Percentiles rank a stretch among this genome's conserved stretches.
Conservation (phyloP, 371 early-diverging fungal species). For the Actinomortierella wolfii region DNA sequence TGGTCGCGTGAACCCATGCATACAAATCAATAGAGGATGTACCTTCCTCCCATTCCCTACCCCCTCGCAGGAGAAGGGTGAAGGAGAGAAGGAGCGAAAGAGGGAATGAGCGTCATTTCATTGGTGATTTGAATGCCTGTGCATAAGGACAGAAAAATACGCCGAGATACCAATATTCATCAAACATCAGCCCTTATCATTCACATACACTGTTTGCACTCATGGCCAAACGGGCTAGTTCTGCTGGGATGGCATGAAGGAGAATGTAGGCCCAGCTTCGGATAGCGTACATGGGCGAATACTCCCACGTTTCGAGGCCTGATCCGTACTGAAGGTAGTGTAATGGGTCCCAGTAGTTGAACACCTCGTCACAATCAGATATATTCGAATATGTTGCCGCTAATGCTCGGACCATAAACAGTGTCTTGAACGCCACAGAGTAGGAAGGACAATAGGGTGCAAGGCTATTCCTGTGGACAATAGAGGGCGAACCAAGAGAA, state of each 20-base stretch:
- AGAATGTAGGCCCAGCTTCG: constrained; percentile 85
- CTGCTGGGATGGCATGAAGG: constrained; percentile 61
- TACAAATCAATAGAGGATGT: neutral
- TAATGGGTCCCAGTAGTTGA: constrained; percentile 95
- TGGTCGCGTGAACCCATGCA: neutral
- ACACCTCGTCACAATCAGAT: constrained; percentile 93
- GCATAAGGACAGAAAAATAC: no score
- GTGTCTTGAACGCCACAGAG: constrained; percentile 59
- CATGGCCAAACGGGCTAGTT: constrained; percentile 51
- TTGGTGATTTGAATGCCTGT: no score
- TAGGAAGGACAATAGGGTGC: constrained; percentile 54
- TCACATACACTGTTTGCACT: constrained; percentile 57
- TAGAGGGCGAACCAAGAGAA: neutral
- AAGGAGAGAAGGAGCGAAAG: neutral
- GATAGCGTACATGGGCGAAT: constrained; percentile 86
- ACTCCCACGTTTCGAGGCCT: constrained; percentile 97
- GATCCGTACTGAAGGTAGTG: constrained; percentile 86
- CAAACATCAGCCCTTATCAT: no score
- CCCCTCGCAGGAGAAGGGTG: no score
- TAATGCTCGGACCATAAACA: constrained; percentile 63
- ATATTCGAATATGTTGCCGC: constrained; percentile 69
- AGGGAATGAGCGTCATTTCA: no score
- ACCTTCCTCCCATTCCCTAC: neutral
- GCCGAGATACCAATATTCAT: no score
- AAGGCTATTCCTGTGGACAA: constrained; percentile 4